Evolutionary conservation across 495 filamentous ascomycete species (phyloP).

Genomic region (Immersiella caudata): DNA sequence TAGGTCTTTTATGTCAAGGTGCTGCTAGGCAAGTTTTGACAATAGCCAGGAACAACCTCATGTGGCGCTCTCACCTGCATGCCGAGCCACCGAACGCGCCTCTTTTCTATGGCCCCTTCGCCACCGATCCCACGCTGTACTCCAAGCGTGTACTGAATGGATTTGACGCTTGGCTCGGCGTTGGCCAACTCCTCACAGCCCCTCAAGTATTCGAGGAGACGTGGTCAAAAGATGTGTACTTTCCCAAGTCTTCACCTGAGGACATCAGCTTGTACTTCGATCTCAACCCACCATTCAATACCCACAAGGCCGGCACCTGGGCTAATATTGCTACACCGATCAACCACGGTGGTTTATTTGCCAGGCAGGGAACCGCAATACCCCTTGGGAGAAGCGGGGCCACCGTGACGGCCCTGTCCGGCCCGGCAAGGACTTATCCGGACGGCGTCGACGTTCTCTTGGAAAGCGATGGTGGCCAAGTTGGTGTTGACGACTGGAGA

Average conservation of each 20-base stretch:
- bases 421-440: not conserved
- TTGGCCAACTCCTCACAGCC: constrained; percentile 12
- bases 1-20: not conserved
- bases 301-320: constrained; percentile 9
- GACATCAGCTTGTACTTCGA: constrained; percentile 14
- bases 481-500: constrained; percentile 13
- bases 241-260: constrained; percentile 2
- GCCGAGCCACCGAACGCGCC: constrained; percentile 15
- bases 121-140: constrained; percentile 6
- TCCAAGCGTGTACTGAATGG: not conserved
- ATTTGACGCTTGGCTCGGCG: constrained; percentile 18
- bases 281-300: constrained; percentile 4
- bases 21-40: not conserved
- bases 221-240: constrained; percentile 1
- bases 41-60: constrained; percentile 7
- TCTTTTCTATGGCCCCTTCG: constrained; percentile 20
- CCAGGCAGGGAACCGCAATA: constrained; percentile 13
- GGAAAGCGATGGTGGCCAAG: constrained; percentile 6
- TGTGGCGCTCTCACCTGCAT: constrained; percentile 12
- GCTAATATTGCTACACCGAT: constrained; percentile 7
- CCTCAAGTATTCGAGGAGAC: constrained; percentile 12
- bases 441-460: constrained; percentile 5
- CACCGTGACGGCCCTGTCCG: constrained; percentile 10
- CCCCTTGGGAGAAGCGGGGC: constrained; percentile 11
- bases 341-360: constrained; percentile 13